Conservation (phyloP, 2,329 filamentous ascomycete genomes). For the Pyrenophora tritici-repentis region DNA sequence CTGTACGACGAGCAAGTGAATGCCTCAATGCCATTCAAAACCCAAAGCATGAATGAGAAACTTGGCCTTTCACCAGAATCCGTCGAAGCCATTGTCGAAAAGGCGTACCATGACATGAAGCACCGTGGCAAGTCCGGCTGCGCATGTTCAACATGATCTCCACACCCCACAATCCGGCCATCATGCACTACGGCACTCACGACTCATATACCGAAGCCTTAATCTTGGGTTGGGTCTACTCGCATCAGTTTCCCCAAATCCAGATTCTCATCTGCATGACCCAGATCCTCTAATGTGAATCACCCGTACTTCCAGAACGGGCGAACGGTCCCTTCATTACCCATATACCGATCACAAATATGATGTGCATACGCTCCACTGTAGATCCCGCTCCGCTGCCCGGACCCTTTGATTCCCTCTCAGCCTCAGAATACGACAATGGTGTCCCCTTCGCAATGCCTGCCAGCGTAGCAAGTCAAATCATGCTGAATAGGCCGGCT, state of each 20-base stretch:
- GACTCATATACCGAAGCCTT: too few species aligned
- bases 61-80: constrained; percentile 27
- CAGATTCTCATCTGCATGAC: too few species aligned
- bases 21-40: constrained; percentile 32
- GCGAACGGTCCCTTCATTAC: not conserved
- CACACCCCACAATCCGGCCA: not conserved
- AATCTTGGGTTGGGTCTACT: not conserved
- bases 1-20: constrained; percentile 42
- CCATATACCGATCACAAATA: not conserved
- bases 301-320: not conserved
- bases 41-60: constrained; percentile 25
- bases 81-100: constrained; percentile 22
- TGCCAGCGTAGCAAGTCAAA: not conserved
- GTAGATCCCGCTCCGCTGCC: constrained; percentile 7
- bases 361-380: not conserved
- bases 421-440: constrained; percentile 3
- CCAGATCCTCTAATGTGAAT: not conserved
- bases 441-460: not conserved
- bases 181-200: too few species aligned
- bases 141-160: constrained; percentile 37
- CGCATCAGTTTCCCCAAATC: too few species aligned
- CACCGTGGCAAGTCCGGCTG: constrained; percentile 37
- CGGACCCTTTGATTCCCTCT: constrained; percentile 1
- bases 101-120: constrained; percentile 26
- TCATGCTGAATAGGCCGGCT: not conserved